Base-by-base conservation (phyloP, 768 basidiomycete species). In the Trametes sanguinea region DNA sequence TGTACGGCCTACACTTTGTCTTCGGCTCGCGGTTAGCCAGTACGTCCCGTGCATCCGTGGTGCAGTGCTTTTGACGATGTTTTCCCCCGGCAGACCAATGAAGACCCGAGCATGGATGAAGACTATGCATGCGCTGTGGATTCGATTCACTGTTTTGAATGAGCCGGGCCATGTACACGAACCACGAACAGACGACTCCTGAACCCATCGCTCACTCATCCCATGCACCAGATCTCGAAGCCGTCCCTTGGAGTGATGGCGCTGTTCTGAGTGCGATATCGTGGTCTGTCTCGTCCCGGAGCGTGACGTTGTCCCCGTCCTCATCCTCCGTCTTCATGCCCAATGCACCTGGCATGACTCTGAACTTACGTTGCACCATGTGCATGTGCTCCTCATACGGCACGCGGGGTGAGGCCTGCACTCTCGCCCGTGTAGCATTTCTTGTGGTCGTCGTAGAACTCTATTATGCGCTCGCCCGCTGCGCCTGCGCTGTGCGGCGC, bases 201-300 rank as follows among this genome's bases (percentile, higher is more conserved):
- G n/a, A 40, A 22, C 11, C 29, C 22, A 13, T 7, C 57, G 56
- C 44, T 57, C 56, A 71, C 56, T 65, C 63, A 58, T 73, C n/a
- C 72, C 45, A 64, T 57, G 54, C 89, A 90, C 94, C 92, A 95
- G 53, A 96, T 80, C 76, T 94, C 93, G 93, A 0, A 87, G 80
- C 69, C 83, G 85, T 47, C 91, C 92, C 70, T 86, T 88, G 17
- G 87, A 82, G 63, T 82, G n/a, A 71, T 87, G 88, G 30, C 89
- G 81, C 8, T 92, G 2, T 90, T 93, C 94, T 94, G 56, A 95
- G 85, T 42, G 94, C 94, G 59, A 94, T 84, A 66, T 95, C 94
- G 70, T 86, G 95, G 77, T 95, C 94, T 54, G 87, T 86, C 66
- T 92, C 90, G n/a, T 97, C 94, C 33, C 83, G 81, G 54, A 97